phyloP scores from a whole-genome alignment of 352 stramenopile species.

The Elongisporangium undulatum region DNA sequence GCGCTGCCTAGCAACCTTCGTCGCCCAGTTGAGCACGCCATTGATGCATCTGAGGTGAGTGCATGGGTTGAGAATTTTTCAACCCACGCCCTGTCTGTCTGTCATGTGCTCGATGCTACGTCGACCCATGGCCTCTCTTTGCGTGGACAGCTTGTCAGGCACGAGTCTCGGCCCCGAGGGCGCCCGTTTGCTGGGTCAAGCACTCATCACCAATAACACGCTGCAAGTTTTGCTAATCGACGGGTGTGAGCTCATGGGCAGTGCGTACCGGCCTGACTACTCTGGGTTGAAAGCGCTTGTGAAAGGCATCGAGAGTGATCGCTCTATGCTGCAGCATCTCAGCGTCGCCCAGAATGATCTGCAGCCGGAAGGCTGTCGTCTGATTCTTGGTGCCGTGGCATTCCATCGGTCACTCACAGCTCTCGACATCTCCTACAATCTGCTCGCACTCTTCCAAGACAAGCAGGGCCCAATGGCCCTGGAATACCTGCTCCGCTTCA shows the following conservation, averaged over 20 bases:
- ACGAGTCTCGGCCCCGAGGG: slow-evolving; percentile 43
- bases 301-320: slow-evolving; percentile 51
- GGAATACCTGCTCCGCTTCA: slow-evolving; percentile 47
- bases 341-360: slow-evolving; percentile 53
- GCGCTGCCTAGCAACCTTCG: slow-evolving; percentile 16
- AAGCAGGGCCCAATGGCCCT: slow-evolving; percentile 46
- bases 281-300: slow-evolving; percentile 43
- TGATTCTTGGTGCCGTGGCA: slow-evolving; percentile 38
- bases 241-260: slow-evolving; percentile 44
- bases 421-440: slow-evolving; percentile 54
- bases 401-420: slow-evolving; percentile 53
- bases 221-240: slow-evolving; percentile 57
- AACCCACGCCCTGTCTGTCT: slow-evolving; percentile 3
- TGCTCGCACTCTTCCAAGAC: slow-evolving; percentile 49
- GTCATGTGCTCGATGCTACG: slow-evolving; percentile 4
- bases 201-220: slow-evolving; percentile 60
- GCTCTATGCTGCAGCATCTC: slow-evolving; percentile 42
- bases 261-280: slow-evolving; percentile 40
- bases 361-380: slow-evolving; percentile 47
- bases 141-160: slow-evolving; percentile 22
- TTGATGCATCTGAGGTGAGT: slow-evolving; percentile 28
- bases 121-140: slow-evolving; percentile 1
- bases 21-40: slow-evolving; percentile 21
- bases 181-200: slow-evolving; percentile 31
- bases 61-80: background rate